Conservation (phyloP, 306 rosid genomes). For the Cucumis hystrix region DNA sequence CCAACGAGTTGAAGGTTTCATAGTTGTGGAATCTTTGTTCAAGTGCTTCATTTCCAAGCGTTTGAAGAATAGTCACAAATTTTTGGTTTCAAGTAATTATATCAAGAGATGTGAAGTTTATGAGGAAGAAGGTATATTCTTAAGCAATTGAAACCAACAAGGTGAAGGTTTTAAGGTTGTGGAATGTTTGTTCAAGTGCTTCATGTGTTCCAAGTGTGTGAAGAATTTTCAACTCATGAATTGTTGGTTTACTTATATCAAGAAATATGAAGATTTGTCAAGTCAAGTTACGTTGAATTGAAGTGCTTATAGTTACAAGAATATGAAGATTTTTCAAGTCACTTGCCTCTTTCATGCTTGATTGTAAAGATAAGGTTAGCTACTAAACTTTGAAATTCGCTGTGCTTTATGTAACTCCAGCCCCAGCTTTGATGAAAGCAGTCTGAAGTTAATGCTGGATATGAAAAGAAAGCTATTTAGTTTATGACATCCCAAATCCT, state of each 20-base stretch:
- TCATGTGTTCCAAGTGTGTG: slow-evolving; percentile 52
- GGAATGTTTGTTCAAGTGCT: slow-evolving; percentile 68
- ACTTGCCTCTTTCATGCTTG: slow-evolving; percentile 65
- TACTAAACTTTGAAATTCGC: slow-evolving; percentile 46
- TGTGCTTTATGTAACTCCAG: slow-evolving; percentile 43
- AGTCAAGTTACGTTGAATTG: slow-evolving; percentile 45
- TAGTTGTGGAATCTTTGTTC: slow-evolving; percentile 55
- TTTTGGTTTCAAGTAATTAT: slow-evolving; percentile 38
- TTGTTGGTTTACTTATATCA: slow-evolving; percentile 46
- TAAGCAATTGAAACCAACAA: slow-evolving; percentile 54
- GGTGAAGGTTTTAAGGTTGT: slow-evolving; percentile 43
- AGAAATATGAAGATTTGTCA: slow-evolving; percentile 21
- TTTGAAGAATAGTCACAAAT: slow-evolving; percentile 51
- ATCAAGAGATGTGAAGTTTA: slow-evolving; percentile 34
- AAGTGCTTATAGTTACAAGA: slow-evolving; percentile 53
- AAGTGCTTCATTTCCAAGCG: slow-evolving; percentile 65
- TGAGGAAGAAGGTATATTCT: slow-evolving; percentile 57
- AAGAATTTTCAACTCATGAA: slow-evolving; percentile 55
- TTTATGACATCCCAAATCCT: background rate
- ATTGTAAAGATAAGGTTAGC: slow-evolving; percentile 62
- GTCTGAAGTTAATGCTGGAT: slow-evolving; percentile 24
- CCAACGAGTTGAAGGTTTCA: slow-evolving; percentile 38
- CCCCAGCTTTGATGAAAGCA: slow-evolving; percentile 31
- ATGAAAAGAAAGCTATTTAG: slow-evolving; percentile 33
- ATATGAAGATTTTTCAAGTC: slow-evolving; percentile 74